These are phyloP conservation scores for Pythium brachiatum DNA, from an alignment of 352 stramenopile species.

Conservation along the genomic window DNA sequence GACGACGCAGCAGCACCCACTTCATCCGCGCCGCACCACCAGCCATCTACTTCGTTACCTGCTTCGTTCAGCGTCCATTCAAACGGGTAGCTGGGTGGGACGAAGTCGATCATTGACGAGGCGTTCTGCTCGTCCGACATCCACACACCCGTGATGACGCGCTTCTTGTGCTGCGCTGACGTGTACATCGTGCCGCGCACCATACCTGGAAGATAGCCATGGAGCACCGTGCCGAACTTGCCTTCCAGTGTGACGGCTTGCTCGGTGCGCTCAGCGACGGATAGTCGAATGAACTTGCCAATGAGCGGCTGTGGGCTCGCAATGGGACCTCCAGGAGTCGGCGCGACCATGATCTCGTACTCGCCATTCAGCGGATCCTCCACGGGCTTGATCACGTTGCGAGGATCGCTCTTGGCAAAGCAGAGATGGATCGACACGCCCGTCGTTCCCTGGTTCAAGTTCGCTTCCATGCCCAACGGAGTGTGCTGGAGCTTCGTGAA, in stretches of 20 bases:
- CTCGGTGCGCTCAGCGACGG: slow-evolving; percentile 51
- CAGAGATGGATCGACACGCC: slow-evolving; percentile 78
- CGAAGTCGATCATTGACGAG: slow-evolving; percentile 57
- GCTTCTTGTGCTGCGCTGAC: slow-evolving; percentile 25
- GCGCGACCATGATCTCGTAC: slow-evolving; percentile 56
- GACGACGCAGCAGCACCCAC: slow-evolving; percentile 11
- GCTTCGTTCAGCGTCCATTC: slow-evolving; percentile 54
- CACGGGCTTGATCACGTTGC: slow-evolving; percentile 52
- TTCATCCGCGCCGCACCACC: slow-evolving; percentile 69
- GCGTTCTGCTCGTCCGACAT: slow-evolving; percentile 42
- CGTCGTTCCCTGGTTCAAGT: slow-evolving; percentile 76
- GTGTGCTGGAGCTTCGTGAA: slow-evolving; percentile 88
- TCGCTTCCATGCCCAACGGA: slow-evolving; percentile 84
- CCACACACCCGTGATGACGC: slow-evolving; percentile 65
- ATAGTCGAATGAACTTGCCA: slow-evolving; percentile 57
- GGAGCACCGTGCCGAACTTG: slow-evolving; percentile 73
- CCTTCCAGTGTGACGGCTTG: slow-evolving; percentile 53
- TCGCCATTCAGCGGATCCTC: slow-evolving; percentile 72
- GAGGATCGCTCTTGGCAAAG: slow-evolving; percentile 55
- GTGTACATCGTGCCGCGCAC: slow-evolving; percentile 56
- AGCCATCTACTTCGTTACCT: slow-evolving; percentile 61
- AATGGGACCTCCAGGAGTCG: not conserved
- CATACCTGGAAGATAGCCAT: slow-evolving; percentile 53
- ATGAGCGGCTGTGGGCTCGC: slow-evolving; percentile 26
- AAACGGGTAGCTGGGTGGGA: slow-evolving; percentile 66